These are phyloP conservation scores for Schizonepeta tenuifolia DNA, from an alignment of 257 asterid species.

Conservation along the genomic window DNA sequence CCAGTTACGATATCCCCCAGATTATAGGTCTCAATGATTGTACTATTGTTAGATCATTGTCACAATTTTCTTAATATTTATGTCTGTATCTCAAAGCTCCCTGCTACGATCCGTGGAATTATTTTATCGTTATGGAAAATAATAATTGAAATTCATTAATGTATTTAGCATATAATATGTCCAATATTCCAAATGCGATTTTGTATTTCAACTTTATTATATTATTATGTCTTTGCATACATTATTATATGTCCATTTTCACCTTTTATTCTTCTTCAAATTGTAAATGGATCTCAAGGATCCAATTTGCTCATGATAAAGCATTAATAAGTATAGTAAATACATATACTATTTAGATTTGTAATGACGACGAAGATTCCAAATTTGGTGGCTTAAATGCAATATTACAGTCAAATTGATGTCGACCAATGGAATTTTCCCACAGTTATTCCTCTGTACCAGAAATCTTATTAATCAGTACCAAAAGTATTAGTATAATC, in stretches of 20 bases:
- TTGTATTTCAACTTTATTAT: not conserved
- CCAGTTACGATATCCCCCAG: constrained; percentile 5
- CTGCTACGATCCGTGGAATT: not conserved
- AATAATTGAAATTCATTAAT: too few relatives aligned
- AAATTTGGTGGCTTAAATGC: constrained; percentile 25
- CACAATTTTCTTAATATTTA: not conserved
- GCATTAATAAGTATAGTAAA: not conserved
- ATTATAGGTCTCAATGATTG: constrained; percentile 7
- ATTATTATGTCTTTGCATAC: too few relatives aligned
- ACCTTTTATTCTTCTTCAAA: not conserved
- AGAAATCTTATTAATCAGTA: not conserved
- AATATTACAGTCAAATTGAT: not conserved
- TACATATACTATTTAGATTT: not conserved
- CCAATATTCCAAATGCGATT: not conserved
- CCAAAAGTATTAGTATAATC: not conserved
- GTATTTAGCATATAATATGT: too few relatives aligned
- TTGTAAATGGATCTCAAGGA: not conserved
- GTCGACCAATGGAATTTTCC: constrained; percentile 16
- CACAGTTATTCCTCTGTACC: not conserved
- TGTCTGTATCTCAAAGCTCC: not conserved
- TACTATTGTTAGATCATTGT: constrained; percentile 3
- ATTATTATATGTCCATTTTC: not conserved
- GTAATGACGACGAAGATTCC: constrained; percentile 32
- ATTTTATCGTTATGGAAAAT: not conserved
- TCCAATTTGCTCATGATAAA: not conserved